Conservation (phyloP, 1,139 yeast species). For the Wickerhamomyces sp. region DNA sequence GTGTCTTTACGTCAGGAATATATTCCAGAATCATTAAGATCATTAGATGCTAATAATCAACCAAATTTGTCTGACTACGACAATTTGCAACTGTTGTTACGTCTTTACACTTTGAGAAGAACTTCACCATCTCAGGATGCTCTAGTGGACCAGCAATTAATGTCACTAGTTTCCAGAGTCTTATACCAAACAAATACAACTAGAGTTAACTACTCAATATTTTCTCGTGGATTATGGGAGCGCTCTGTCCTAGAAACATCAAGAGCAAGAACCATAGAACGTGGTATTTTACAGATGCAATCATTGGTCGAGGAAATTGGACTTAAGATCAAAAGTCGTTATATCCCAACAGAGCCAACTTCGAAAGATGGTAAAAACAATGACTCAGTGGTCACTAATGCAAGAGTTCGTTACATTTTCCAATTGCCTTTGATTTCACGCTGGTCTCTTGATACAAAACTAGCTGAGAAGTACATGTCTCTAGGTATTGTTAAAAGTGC, state of each 20-base stretch:
- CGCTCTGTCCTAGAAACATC: conserved; percentile 79
- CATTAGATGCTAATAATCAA: conserved; percentile 76
- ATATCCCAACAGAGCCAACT: conserved; percentile 45
- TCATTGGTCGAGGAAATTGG: conserved; percentile 89
- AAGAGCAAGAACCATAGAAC: conserved; percentile 82
- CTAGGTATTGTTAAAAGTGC: conserved; percentile 87
- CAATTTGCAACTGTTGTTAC: conserved; percentile 62
- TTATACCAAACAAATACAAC: conserved; percentile 40
- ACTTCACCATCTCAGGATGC: conserved; percentile 70
- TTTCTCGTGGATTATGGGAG: conserved; percentile 85
- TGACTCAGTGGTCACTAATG: conserved; percentile 30
- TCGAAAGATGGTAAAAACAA: conserved; percentile 30
- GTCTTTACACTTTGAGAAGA: conserved; percentile 60
- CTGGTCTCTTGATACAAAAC: conserved; percentile 76
- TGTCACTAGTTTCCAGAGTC: conserved; percentile 70
- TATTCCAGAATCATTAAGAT: conserved; percentile 53
- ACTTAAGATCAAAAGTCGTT: conserved; percentile 54
- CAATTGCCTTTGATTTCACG: conserved; percentile 75
- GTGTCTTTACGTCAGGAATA: conserved; percentile 56
- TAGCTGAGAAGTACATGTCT: conserved; percentile 87
- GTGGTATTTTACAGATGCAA: conserved; percentile 92
- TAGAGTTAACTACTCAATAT: conserved; percentile 69
- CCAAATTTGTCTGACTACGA: conserved; percentile 72
- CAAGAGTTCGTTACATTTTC: conserved; percentile 68
- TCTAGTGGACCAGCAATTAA: conserved; percentile 75